Conservation (phyloP, 805 yeast genomes). For the Metschnikowia matae region DNA sequence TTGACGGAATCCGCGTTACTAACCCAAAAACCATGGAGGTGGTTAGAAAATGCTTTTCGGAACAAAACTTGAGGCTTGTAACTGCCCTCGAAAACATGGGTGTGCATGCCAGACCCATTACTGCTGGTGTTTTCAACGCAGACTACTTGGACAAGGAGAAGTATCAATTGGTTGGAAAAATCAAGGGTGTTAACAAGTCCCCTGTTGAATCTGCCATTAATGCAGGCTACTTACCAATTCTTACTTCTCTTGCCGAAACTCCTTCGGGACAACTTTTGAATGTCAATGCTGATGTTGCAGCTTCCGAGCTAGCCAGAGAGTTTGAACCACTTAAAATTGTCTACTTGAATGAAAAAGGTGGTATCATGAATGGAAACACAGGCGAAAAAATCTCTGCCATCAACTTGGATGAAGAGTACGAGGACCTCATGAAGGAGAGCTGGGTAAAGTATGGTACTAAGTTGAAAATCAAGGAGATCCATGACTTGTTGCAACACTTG, state of each 20-base stretch:
- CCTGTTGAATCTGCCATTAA: slow-evolving; percentile 91
- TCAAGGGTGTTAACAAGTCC: slow-evolving; percentile 79
- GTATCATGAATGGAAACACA: slow-evolving; percentile 86
- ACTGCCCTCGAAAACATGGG: slow-evolving; percentile 96
- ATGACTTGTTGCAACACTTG: slow-evolving; percentile 85
- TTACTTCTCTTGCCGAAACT: slow-evolving; percentile 96
- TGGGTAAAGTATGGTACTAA: slow-evolving; percentile 99
- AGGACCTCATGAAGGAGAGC: slow-evolving; percentile 80
- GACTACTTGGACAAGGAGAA: slow-evolving; percentile 85
- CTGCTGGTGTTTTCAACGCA: slow-evolving; percentile 95
- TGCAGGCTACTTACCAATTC: slow-evolving; percentile 94
- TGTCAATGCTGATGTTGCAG: slow-evolving; percentile 98
- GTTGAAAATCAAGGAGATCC: slow-evolving; percentile 92
- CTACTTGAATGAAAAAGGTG: slow-evolving; percentile 96
- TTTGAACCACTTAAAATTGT: slow-evolving; percentile 97
- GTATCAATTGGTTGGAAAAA: slow-evolving; percentile 89
- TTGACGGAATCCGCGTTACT: slow-evolving; percentile 95
- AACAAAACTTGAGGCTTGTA: slow-evolving; percentile 90
- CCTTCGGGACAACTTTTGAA: slow-evolving; percentile 94
- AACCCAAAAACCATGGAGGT: slow-evolving; percentile 93
- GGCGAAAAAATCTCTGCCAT: slow-evolving; percentile 87
- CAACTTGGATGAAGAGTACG: slow-evolving; percentile 95
- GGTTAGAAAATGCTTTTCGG: slow-evolving; percentile 90
- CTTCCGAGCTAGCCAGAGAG: slow-evolving; percentile 94
- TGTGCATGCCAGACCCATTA: slow-evolving; percentile 96